A percentile compares a stretch with the other conserved stretches of the same genome.
These are phyloP conservation scores for Rhodofomes roseus DNA, from an alignment of 1,284 basidiomycete genomes.

Conservation along the genomic window DNA sequence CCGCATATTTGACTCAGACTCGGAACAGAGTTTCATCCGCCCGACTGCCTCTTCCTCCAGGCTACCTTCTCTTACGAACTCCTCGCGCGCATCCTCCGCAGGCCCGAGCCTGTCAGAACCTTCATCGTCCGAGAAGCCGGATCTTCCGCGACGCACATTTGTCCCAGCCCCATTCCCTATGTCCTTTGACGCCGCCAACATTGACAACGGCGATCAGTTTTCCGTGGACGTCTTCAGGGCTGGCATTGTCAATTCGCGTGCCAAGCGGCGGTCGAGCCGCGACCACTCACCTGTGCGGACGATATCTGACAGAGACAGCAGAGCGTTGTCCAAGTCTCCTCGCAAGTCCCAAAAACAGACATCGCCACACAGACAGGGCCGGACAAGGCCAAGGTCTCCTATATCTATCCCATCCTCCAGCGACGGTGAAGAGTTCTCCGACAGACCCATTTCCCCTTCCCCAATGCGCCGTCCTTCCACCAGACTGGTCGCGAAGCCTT, in stretches of 20 bases:
- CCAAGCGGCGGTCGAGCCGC: constrained; percentile 3
- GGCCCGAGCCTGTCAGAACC: not conserved
- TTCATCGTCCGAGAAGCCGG: not conserved
- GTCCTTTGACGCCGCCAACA: not conserved
- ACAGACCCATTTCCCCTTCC: not conserved
- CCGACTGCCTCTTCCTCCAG: not conserved
- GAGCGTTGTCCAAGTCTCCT: constrained; percentile 22
- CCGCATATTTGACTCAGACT: not conserved
- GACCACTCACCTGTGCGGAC: constrained; percentile 6
- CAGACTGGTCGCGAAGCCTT: not conserved
- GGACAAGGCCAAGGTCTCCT: not conserved
- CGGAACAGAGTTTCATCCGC: not conserved
- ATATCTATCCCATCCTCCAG: not conserved
- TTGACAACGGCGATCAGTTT: too few species aligned
- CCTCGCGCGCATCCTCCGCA: constrained; percentile 5
- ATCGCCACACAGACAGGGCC: constrained; percentile 15
- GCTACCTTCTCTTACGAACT: not conserved
- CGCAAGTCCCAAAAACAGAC: constrained; percentile 22
- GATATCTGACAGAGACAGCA: constrained; percentile 7
- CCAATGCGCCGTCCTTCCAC: constrained; percentile 7
- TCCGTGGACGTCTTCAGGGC: too few species aligned
- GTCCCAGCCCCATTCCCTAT: not conserved
- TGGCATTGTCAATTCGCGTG: not conserved
- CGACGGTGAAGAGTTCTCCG: constrained; percentile 9
- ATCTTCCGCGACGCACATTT: not conserved